Percentiles rank a stretch among this genome's conserved stretches.
phyloP scores from a whole-genome alignment of 352 stramenopile genomes.

The Peronosclerospora sorghi region DNA sequence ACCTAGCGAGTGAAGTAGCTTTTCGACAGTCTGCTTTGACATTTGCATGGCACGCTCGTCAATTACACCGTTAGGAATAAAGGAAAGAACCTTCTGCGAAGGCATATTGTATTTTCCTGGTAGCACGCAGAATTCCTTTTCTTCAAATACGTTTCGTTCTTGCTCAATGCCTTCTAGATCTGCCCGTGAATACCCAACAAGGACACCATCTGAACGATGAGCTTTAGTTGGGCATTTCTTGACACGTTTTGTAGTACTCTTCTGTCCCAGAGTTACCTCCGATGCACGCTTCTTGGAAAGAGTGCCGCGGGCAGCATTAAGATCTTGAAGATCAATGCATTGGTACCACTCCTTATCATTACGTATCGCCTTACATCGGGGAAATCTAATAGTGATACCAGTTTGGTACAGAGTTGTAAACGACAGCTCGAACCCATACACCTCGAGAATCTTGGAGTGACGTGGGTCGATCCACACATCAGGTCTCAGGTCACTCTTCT shows the following conservation, averaged over 20 bases:
- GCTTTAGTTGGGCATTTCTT: constrained; percentile 22
- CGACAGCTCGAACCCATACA: constrained; percentile 80
- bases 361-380: constrained; percentile 68
- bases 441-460: constrained; percentile 72
- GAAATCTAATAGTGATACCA: constrained; percentile 70
- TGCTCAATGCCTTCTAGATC: constrained; percentile 44
- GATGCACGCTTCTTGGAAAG: constrained; percentile 62
- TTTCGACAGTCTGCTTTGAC: constrained; percentile 68
- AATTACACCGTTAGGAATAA: constrained; percentile 27
- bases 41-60: constrained; percentile 22
- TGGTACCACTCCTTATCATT: constrained; percentile 80
- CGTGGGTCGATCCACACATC: constrained; percentile 79
- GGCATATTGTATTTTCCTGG: constrained; percentile 58
- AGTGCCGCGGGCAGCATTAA: constrained; percentile 51
- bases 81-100: constrained; percentile 1
- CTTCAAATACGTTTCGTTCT: constrained; percentile 51
- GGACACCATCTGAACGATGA: constrained; percentile 23
- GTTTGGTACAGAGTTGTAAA: constrained; percentile 75
- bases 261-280: constrained; percentile 61
- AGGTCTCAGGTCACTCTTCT: constrained; percentile 59
- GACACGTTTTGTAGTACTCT: constrained; percentile 32
- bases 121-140: constrained; percentile 66
- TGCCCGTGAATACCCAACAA: constrained; percentile 50
- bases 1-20: constrained; percentile 56
- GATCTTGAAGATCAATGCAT: constrained; percentile 64